Evolutionary conservation across 352 stramenopile genomes (phyloP).

Genomic region (Phytopythium litorale): DNA sequence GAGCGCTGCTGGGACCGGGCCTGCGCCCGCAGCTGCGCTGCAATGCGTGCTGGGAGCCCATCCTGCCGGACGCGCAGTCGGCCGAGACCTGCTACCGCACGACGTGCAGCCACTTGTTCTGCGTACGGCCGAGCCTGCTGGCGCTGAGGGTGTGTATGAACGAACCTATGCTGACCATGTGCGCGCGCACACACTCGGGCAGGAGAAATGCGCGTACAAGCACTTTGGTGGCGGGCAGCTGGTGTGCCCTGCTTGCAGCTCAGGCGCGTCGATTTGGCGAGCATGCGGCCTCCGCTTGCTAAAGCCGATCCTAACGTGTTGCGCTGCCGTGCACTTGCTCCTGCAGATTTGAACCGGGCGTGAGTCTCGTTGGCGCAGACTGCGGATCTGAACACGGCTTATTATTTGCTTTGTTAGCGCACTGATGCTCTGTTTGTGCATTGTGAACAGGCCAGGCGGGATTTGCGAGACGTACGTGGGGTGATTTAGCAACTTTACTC

Average conservation of each 20-base stretch:
- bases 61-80: constrained; percentile 55
- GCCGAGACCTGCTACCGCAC: constrained; percentile 80
- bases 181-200: not conserved
- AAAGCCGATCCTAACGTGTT: not conserved
- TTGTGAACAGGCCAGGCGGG: constrained; percentile 27
- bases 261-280: not conserved
- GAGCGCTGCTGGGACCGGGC: constrained; percentile 12
- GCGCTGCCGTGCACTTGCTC: not conserved
- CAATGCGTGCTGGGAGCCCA: constrained; percentile 73
- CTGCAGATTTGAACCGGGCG: constrained; percentile 49
- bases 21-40: constrained; percentile 66
- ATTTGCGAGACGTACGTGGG: constrained; percentile 64
- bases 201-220: constrained; percentile 88
- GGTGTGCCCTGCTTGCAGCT: constrained; percentile 51
- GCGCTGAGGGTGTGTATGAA: not conserved
- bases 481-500: not conserved
- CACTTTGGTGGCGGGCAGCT: constrained; percentile 64
- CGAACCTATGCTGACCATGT: not conserved
- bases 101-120: constrained; percentile 74
- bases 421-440: not conserved
- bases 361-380: constrained; percentile 14
- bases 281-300: not conserved
- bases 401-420: not conserved
- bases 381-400: not conserved
- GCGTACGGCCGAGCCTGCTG: constrained; percentile 16